These are phyloP conservation scores for Protomyces gravidus DNA, from an alignment of 1,139 yeast species.

Conservation along the genomic window DNA sequence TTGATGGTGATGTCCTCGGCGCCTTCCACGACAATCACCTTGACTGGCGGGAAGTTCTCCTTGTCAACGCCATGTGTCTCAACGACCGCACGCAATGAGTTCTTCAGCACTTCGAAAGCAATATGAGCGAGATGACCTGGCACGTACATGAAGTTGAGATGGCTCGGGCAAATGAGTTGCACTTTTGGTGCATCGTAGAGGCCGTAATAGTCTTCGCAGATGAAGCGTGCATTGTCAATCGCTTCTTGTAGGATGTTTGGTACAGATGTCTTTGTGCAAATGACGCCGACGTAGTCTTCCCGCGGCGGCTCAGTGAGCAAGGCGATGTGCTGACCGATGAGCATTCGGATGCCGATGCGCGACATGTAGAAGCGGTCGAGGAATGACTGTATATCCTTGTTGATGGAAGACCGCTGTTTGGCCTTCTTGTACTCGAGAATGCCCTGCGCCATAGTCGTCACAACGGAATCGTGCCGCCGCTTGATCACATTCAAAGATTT, in stretches of 20 bases:
- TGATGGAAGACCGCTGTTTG: conserved; percentile 39
- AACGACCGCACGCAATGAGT: conserved; percentile 78
- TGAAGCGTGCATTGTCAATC: conserved; percentile 77
- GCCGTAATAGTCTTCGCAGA: conserved; percentile 84
- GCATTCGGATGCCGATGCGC: conserved; percentile 81
- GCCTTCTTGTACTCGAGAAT: conserved; percentile 76
- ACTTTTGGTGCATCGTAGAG: conserved; percentile 77
- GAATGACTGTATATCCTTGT: conserved; percentile 66
- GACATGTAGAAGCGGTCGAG: conserved; percentile 81
- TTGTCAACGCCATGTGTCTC: conserved; percentile 56
- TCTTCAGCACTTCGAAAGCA: conserved; percentile 79
- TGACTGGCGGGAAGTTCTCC: conserved; percentile 73
- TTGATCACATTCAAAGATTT: conserved; percentile 67
- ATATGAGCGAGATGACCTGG: conserved; percentile 87
- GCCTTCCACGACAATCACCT: conserved; percentile 86
- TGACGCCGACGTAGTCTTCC: conserved; percentile 72
- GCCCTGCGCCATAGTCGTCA: conserved; percentile 88
- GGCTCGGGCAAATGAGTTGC: conserved; percentile 65
- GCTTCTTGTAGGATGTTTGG: conserved; percentile 79
- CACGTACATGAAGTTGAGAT: conserved; percentile 75
- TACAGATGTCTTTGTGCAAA: conserved; percentile 74
- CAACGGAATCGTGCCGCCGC: conserved; percentile 86
- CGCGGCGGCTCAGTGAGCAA: conserved; percentile 62
- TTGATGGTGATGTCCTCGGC: conserved; percentile 89
- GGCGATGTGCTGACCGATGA: conserved; percentile 84